Base-by-base conservation (phyloP, 2,329 filamentous ascomycete species). In the Colletotrichum orchidophilum region DNA sequence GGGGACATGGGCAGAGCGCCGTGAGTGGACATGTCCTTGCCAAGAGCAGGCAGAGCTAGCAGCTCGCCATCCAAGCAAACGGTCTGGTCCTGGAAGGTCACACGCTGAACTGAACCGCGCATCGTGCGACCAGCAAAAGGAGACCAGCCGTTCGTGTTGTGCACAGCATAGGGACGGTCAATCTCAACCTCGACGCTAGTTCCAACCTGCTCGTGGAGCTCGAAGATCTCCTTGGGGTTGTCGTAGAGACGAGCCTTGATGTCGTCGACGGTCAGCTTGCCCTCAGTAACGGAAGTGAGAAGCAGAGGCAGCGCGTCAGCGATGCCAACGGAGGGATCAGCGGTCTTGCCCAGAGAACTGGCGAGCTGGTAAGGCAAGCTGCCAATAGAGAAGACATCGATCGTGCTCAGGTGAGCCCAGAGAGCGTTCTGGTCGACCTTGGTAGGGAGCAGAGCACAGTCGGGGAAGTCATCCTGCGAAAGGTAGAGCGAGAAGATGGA, bases 401-500 rank as follows among this genome's bases (percentile, higher is more conserved):
- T 94, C 55, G 87, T 91, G 76, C 83, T 85, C 77, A 95, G 83
- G 78, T 94, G 87, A 73, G 92, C 88, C 93, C 93, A 95, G 13
- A 95, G 86, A 49, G 91, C 91, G 69, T 87, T 85, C 81, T 95
- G 93, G 76, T 95, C 93, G 72, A 88, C 85, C 24, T 81, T 83
- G 2, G 90, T 92, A 12, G 93, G 93, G 64, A 95, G 84, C 76
- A 89, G 88, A 71, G 86, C 83, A 78, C 89, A 93, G 67, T 89
- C 86, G 1, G 93, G 92, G 80, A 87, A 93, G 76, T 95, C 92
- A 59, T 89, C 85, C 76, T 90, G 91, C 5, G 91, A 91, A 27
- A 95, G 85, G 84, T 94, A 95, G 52, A 95, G 86, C 21, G 91
- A 89, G 84, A 94, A 95, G 76, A 95, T 87, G n/a, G 91, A 92